Evolutionary conservation across 2,329 filamentous ascomycete species (phyloP).

Genomic region (Exophiala sp.): DNA sequence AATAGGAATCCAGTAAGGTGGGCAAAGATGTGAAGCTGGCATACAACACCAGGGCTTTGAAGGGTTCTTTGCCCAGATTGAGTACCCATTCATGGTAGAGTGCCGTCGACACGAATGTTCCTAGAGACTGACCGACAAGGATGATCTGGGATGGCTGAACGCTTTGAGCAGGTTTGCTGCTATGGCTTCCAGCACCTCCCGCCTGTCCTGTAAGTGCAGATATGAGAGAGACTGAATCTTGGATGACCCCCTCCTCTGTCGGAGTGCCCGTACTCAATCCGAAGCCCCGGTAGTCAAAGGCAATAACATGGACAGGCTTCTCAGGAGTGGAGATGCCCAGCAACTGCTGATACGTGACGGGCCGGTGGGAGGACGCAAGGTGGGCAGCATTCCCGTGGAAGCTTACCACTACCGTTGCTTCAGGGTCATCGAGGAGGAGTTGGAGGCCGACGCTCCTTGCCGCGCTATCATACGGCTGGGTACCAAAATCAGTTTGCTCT

Average conservation of each 20-base stretch:
- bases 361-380: constrained; percentile 69
- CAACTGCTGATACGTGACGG: constrained; percentile 70
- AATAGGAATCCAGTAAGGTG: constrained; percentile 68
- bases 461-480: constrained; percentile 37
- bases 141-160: constrained; percentile 68
- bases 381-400: constrained; percentile 72
- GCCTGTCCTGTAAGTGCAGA: constrained; percentile 51
- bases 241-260: constrained; percentile 72
- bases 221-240: constrained; percentile 67
- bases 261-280: constrained; percentile 64
- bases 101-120: constrained; percentile 74
- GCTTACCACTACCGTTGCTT: constrained; percentile 51
- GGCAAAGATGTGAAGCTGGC: constrained; percentile 72
- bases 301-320: constrained; percentile 65
- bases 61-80: constrained; percentile 56
- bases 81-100: constrained; percentile 45
- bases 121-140: constrained; percentile 78
- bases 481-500: constrained; percentile 33
- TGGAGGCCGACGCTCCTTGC: constrained; percentile 46
- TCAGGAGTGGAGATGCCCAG: constrained; percentile 62
- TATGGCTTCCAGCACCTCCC: constrained; percentile 33
- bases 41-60: constrained; percentile 73
- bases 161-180: constrained; percentile 29
- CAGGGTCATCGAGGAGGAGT: constrained; percentile 46
- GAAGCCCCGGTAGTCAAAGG: constrained; percentile 68